Evolutionary conservation across 2,329 filamentous ascomycete species (phyloP), one percentile per base, ranked within the genome.

Genomic region (Paraphaeosphaeria minitans): DNA sequence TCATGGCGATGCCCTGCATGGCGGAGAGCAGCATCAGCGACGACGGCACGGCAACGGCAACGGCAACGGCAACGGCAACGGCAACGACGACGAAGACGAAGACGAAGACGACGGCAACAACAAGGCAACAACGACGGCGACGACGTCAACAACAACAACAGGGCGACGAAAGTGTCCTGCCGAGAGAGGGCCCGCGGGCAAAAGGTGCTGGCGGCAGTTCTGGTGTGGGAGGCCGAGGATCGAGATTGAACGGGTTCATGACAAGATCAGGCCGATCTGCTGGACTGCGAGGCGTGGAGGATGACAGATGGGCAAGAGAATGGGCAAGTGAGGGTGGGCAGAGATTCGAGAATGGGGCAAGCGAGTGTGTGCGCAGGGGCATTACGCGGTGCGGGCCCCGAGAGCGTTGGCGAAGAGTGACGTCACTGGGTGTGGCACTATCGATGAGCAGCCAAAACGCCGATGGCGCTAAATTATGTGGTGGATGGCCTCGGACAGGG

Each of bases 271-370:
- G 51, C 41, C 51, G 51, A 53, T 53, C 51, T 46, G 51, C 37
- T 53, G 51, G 51, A 43, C 39, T 53, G 51, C 35, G 16, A 41
- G 51, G 51, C 41, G 51, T 53, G 51, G 51, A 45, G 33, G 13
- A 29, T 43, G 22, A n/a, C n/a, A n/a, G n/a, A n/a, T n/a, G n/a
- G n/a, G n/a, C n/a, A n/a, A n/a, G n/a, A n/a, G 24, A 27, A 27
- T 27, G 24, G 24, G 3, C 24, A 27, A 27, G 51, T 24, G 27
- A 19, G 48, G 12, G 16, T 22, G 14, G 12, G n/a, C 48, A 51
- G 48, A 33, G 48, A n/a, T n/a, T n/a, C n/a, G n/a, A n/a, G n/a
- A n/a, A n/a, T n/a, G n/a, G n/a, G n/a, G n/a, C n/a, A n/a, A n/a
- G n/a, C n/a, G n/a, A n/a, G n/a, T n/a, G n/a, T 13, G 16, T 22